Percentiles rank a stretch among this genome's conserved stretches.
phyloP scores from a whole-genome alignment of 208 protist species.

The Leishmania guyanensis region DNA sequence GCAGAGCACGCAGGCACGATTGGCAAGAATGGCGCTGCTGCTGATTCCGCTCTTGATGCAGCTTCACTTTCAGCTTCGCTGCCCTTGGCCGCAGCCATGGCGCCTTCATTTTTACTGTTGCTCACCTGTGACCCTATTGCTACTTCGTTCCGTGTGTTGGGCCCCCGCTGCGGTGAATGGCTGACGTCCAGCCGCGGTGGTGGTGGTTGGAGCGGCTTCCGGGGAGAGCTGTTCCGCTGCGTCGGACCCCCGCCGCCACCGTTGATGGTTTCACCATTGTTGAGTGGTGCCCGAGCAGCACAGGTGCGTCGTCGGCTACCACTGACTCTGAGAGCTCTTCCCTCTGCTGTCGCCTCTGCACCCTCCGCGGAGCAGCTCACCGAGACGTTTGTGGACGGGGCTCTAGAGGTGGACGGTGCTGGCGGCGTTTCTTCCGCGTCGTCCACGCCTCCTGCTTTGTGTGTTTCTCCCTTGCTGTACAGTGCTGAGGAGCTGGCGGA shows the following conservation, averaged over 20 bases:
- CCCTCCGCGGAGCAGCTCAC: not conserved
- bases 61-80: not conserved
- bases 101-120: not conserved
- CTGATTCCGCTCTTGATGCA: not conserved
- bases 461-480: not conserved
- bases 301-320: not conserved
- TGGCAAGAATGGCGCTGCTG: not conserved
- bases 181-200: slow-evolving; percentile 15
- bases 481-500: slow-evolving; percentile 64
- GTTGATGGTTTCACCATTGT: not conserved
- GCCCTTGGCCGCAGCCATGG: not conserved
- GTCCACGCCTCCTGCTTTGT: not conserved
- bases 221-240: slow-evolving; percentile 30
- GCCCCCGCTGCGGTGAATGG: slow-evolving; percentile 29
- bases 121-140: slow-evolving; percentile 23
- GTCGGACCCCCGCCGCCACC: slow-evolving; percentile 15
- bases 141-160: slow-evolving; percentile 26
- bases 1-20: not conserved
- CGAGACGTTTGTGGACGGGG: slow-evolving; percentile 32
- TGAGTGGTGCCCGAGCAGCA: not conserved
- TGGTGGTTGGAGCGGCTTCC: slow-evolving; percentile 31
- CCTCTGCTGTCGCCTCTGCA: not conserved
- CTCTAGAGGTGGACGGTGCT: slow-evolving; percentile 18
- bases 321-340: not conserved
- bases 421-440: not conserved